Evolutionary conservation across 225 moss, liverwort and hornwort species (phyloP).

Genomic region (Anthoceros angustus): DNA sequence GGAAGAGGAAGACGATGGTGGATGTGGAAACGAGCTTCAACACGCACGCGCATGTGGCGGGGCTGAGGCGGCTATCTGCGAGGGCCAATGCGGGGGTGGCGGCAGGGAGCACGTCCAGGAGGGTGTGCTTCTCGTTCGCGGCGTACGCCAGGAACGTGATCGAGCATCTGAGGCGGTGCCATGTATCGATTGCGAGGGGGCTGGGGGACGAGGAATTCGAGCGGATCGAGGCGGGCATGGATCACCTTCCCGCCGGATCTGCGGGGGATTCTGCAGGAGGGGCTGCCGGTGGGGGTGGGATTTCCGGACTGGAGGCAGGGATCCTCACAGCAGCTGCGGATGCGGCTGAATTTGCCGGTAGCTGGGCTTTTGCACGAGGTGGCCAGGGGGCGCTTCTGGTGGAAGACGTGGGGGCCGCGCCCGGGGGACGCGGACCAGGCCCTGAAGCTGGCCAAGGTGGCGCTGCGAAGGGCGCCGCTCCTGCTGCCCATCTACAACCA

Average conservation of each 20-base stretch:
- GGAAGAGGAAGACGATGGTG: conserved; percentile 1
- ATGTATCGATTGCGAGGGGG: conserved; percentile 61
- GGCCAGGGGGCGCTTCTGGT: conserved; percentile 60
- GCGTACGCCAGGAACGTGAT: conserved; percentile 81
- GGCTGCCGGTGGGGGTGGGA: conserved; percentile 61
- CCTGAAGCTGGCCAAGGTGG: conserved; percentile 35
- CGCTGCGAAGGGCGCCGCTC: conserved; percentile 48
- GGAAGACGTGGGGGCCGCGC: conserved; percentile 84
- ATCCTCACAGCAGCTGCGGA: conserved; percentile 49
- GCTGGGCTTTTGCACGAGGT: conserved; percentile 79
- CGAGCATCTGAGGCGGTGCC: conserved; percentile 52
- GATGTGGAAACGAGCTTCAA: neutral
- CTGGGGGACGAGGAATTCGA: conserved; percentile 80
- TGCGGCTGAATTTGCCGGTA: conserved; percentile 66
- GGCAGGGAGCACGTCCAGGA: conserved; percentile 48
- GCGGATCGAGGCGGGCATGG: conserved; percentile 59
- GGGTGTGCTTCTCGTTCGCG: conserved; percentile 76
- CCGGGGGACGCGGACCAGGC: conserved; percentile 57
- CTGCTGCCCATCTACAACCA: conserved; percentile 77
- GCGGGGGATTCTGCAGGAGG: conserved; percentile 75
- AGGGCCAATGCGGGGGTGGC: conserved; percentile 53
- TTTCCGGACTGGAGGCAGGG: conserved; percentile 87
- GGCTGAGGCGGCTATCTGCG: conserved; percentile 73
- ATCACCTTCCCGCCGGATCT: conserved; percentile 85
- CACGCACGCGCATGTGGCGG: conserved; percentile 52